phyloP scores from a whole-genome alignment of 352 stramenopile genomes.

The Phytopythium boreale region DNA sequence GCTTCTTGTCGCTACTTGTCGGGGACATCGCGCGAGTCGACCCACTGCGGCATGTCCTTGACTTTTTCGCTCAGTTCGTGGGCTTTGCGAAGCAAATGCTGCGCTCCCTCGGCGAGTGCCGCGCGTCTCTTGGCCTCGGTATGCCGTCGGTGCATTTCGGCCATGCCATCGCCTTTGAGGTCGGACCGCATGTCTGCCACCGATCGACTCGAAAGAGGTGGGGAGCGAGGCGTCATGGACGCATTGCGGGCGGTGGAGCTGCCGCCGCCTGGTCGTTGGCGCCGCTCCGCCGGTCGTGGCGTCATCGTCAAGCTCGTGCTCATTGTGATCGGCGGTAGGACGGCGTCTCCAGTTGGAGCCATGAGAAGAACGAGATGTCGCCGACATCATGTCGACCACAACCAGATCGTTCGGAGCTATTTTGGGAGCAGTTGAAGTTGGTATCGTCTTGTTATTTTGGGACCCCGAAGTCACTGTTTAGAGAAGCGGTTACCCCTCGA shows the following conservation, averaged over 20 bases:
- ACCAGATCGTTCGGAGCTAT: no score
- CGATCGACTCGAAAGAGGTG: not conserved
- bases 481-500: not conserved
- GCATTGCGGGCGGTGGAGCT: not conserved
- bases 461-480: not conserved
- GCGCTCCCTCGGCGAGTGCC: slow-evolving; percentile 25
- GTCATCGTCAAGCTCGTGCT: not conserved
- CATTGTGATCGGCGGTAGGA: not conserved
- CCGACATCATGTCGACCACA: no score
- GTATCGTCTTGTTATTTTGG: not conserved
- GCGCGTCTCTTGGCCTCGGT: slow-evolving; percentile 34
- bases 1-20: slow-evolving; percentile 37
- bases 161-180: not conserved
- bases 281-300: no score
- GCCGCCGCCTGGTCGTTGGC: not conserved
- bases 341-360: not conserved
- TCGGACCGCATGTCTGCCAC: not conserved
- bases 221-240: not conserved
- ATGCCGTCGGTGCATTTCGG: not conserved
- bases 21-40: slow-evolving; percentile 36
- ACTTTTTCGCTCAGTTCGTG: slow-evolving; percentile 28
- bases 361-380: not conserved
- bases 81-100: slow-evolving; percentile 31
- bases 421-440: not conserved
- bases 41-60: slow-evolving; percentile 37